These are phyloP conservation scores for Acacia confusa DNA, from an alignment of 306 rosid genomes.

Conservation along the genomic window DNA sequence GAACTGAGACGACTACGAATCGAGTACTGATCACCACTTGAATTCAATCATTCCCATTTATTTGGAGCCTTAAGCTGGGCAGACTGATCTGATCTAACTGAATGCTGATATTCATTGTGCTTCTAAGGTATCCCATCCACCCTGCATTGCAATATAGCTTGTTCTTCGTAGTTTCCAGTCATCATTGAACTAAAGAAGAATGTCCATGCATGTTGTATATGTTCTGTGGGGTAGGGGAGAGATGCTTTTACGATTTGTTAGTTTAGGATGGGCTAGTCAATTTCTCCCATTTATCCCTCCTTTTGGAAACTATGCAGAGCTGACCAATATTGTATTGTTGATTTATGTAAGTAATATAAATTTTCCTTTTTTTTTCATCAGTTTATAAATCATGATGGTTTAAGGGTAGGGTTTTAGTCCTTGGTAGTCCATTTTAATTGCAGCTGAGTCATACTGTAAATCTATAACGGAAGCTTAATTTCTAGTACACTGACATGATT, in stretches of 20 bases:
- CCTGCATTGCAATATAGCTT: slow-evolving; percentile 39
- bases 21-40: slow-evolving; percentile 52
- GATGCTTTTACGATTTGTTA: slow-evolving; percentile 4
- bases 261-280: slow-evolving; percentile 26
- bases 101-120: slow-evolving; percentile 2
- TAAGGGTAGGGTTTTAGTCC: neutral
- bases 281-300: slow-evolving; percentile 10
- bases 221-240: slow-evolving; percentile 26
- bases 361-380: neutral
- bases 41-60: neutral
- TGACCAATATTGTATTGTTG: slow-evolving; percentile 42
- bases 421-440: neutral
- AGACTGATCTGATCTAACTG: slow-evolving; percentile 23
- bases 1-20: slow-evolving; percentile 80
- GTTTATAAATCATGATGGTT: neutral
- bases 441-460: neutral
- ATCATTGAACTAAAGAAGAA: slow-evolving; percentile 28
- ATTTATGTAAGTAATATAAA: slow-evolving; percentile 46
- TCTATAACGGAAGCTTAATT: neutral
- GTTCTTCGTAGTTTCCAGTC: slow-evolving; percentile 30
- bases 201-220: slow-evolving; percentile 15
- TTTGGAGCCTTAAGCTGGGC: slow-evolving; percentile 30
- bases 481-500: neutral
- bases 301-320: slow-evolving; percentile 10
- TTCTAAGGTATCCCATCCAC: slow-evolving; percentile 20